Evolutionary conservation across 2,329 filamentous ascomycete species (phyloP), one percentile per base, ranked within the genome.

Genomic region (Penicillium vulpinum): DNA sequence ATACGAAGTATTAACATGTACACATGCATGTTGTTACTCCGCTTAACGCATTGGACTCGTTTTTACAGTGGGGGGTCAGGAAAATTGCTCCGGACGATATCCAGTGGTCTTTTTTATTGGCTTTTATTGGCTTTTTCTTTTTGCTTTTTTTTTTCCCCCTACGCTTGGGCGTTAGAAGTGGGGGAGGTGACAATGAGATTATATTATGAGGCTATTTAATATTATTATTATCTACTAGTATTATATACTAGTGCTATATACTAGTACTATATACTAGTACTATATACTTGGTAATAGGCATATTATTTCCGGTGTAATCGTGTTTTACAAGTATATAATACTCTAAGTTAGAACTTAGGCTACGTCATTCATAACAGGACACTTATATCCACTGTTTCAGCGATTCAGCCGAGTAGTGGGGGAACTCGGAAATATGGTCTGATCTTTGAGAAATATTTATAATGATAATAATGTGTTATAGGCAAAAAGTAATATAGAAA

Each of bases 1-100:
- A 36, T 41, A 26, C 11, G n/a, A 21, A 15, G 29, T 47, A 35
- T 45, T 22, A 22, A 29, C 18, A 29, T 26, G 31, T 13, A n/a
- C n/a, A n/a, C 31, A 38, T 38, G 13, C 28, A 44, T 11, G 31
- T 45, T 52, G 43, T 40, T 13, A 46, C 35, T 28, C 18, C 33
- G 16, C 54, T 56, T 56, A 26, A 44, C 28, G 47, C 40, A 33
- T 43, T 39, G 48, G 26, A 21, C 48, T 56, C 48, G 48, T 46
- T 51, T 52, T 51, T 52, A 18, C 15, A 24, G 54, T 56, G 48
- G 54, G 31, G 40, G 15, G 6, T 5, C 40, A 56, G 54, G 54
- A 56, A 47, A 46, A 45, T 52, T 40, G 21, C 48, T 56, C 47
- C 54, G 33, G 18, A 26, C 6, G 40, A 11, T 53, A 36, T 15